A percentile compares a stretch with the other conserved stretches of the same genome.
Evolutionary conservation across 1,139 yeast species (phyloP).

Genomic region (Candida buenavistaensis): DNA sequence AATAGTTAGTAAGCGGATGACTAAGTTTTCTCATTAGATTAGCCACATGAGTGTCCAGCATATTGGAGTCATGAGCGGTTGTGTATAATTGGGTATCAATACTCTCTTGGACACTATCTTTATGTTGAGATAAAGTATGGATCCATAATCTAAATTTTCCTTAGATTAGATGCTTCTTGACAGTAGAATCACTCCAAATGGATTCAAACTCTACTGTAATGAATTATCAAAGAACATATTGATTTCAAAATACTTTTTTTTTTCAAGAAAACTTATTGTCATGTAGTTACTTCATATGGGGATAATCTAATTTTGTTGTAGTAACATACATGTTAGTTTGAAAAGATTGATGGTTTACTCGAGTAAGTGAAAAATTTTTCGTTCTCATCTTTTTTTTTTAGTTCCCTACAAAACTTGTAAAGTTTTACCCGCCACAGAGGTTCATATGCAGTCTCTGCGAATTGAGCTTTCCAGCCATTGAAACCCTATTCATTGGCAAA

Average conservation of each 20-base stretch:
- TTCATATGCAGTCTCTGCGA: neutral
- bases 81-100: constrained; percentile 25
- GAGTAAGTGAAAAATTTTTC: neutral
- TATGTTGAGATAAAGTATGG: constrained; percentile 16
- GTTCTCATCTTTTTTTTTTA: constrained; percentile 1
- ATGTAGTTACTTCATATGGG: constrained; percentile 1
- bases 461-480: neutral
- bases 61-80: constrained; percentile 36
- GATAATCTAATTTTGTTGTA: neutral
- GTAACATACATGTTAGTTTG: constrained; percentile 1
- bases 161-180: constrained; percentile 4
- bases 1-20: constrained; percentile 13
- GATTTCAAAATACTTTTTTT: constrained; percentile 13
- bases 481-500: too few relatives aligned
- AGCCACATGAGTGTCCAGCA: constrained; percentile 42
- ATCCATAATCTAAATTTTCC: constrained; percentile 7
- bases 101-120: constrained; percentile 20
- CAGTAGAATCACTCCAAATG: constrained; percentile 4
- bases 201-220: constrained; percentile 5
- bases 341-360: neutral
- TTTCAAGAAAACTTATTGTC: constrained; percentile 7
- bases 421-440: neutral
- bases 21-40: constrained; percentile 5
- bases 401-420: too few relatives aligned
- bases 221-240: constrained; percentile 9